Conservation (phyloP, 805 yeast species). For the Candida ipomoeae region DNA sequence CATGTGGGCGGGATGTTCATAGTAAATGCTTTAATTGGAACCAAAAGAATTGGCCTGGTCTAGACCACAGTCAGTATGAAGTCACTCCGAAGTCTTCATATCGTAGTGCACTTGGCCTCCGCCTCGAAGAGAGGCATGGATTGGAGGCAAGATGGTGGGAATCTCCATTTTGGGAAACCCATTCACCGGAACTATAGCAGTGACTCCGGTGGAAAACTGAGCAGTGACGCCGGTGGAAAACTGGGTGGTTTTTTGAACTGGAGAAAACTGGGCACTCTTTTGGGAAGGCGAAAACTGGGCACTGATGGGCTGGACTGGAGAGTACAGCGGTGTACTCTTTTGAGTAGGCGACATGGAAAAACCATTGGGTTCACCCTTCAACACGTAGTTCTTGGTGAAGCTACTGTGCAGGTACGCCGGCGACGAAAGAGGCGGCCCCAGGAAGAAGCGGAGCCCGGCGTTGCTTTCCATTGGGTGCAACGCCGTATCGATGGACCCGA, state of each 20-base stretch:
- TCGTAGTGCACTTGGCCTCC: neutral
- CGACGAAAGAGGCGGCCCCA: neutral
- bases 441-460: neutral
- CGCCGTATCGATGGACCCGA: conserved; percentile 4
- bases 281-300: neutral
- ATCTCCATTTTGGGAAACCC: neutral
- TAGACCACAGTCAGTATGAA: too few relatives aligned
- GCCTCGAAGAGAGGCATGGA: neutral
- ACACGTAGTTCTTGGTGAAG: neutral
- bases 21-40: too few relatives aligned
- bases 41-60: too few relatives aligned
- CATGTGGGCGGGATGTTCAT: neutral
- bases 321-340: neutral
- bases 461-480: neutral
- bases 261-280: neutral
- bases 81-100: neutral
- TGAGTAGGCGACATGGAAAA: neutral
- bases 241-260: neutral
- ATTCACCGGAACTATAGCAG: neutral
- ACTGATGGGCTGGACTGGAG: too few relatives aligned
- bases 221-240: neutral
- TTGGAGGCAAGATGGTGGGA: conserved; percentile 2
- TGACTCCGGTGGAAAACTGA: too few relatives aligned
- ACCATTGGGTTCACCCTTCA: neutral
- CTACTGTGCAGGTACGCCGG: neutral